Evolutionary conservation across 1,139 yeast genomes (phyloP).

Genomic region (Lizanozyma gosingica): DNA sequence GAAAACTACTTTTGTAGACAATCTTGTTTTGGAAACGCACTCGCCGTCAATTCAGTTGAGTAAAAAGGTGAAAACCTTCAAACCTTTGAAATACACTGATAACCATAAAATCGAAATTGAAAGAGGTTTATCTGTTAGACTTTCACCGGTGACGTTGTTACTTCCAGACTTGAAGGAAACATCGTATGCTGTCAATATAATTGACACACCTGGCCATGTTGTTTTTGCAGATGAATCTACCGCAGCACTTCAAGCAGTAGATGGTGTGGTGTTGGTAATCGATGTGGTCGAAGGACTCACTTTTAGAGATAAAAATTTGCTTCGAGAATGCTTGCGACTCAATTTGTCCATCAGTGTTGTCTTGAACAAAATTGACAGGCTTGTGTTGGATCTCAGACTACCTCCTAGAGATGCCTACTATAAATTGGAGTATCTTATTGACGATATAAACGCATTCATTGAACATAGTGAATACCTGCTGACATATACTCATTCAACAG

Average conservation of each 20-base stretch:
- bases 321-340: conserved; percentile 40
- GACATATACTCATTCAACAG: conserved; percentile 18
- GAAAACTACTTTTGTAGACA: conserved; percentile 72
- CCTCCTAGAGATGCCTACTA: conserved; percentile 69
- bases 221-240: conserved; percentile 72
- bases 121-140: conserved; percentile 61
- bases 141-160: conserved; percentile 55
- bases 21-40: conserved; percentile 61
- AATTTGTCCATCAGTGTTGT: conserved; percentile 50
- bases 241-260: conserved; percentile 49
- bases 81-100: conserved; percentile 58
- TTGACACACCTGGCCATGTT: conserved; percentile 91
- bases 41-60: conserved; percentile 19
- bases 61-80: conserved; percentile 20
- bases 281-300: conserved; percentile 83
- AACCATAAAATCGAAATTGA: conserved; percentile 60
- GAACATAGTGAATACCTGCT: conserved; percentile 16
- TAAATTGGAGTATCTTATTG: conserved; percentile 56
- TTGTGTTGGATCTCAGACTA: conserved; percentile 65
- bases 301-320: conserved; percentile 36
- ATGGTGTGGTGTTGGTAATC: conserved; percentile 61
- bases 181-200: conserved; percentile 50
- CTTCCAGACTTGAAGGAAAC: conserved; percentile 47
- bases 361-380: conserved; percentile 77
- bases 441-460: conserved; percentile 51